A percentile compares a stretch with the other conserved stretches of the same genome.
Evolutionary conservation across 2,329 filamentous ascomycete genomes (phyloP).

Genomic region (Fusarium sororula): DNA sequence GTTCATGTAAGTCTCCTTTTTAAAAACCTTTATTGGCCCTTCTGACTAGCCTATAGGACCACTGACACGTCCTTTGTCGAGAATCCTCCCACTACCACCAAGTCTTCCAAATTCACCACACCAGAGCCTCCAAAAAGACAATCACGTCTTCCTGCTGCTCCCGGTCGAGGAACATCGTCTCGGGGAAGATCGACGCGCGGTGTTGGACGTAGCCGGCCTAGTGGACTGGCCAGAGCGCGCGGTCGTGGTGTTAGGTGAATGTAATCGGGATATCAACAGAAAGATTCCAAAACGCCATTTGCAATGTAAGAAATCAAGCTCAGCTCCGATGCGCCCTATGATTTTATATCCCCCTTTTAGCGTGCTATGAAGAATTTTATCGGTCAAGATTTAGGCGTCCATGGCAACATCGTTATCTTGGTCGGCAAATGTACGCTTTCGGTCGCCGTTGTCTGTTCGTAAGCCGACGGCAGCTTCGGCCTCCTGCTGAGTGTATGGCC

Average conservation of each 20-base stretch:
- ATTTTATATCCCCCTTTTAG: background rate
- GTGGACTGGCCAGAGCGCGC: constrained; percentile 57
- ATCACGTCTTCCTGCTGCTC: constrained; percentile 58
- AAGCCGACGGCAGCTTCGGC: constrained; percentile 83
- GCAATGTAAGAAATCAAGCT: constrained; percentile 19
- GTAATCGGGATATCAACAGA: background rate
- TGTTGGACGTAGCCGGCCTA: constrained; percentile 50
- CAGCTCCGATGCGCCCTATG: constrained; percentile 8
- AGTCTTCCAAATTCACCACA: constrained; percentile 57
- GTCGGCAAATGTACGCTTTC: constrained; percentile 20
- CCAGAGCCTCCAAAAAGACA: constrained; percentile 50
- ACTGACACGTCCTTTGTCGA: constrained; percentile 93
- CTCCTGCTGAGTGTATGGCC: constrained; percentile 85
- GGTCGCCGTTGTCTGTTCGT: constrained; percentile 68
- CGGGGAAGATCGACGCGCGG: constrained; percentile 44
- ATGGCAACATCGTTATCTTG: constrained; percentile 47
- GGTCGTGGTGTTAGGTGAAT: constrained; percentile 57
- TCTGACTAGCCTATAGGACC: constrained; percentile 65
- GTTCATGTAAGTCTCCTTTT: constrained; percentile 72
- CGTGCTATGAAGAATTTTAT: constrained; percentile 3
- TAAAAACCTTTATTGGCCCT: background rate
- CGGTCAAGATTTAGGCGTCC: constrained; percentile 40
- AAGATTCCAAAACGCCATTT: constrained; percentile 29
- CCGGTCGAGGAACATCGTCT: constrained; percentile 50
- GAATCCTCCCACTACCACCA: constrained; percentile 72